Percentiles rank a stretch among this genome's conserved stretches.
Evolutionary conservation across 2,329 filamentous ascomycete species (phyloP).

Genomic region (Leptographium flavum): DNA sequence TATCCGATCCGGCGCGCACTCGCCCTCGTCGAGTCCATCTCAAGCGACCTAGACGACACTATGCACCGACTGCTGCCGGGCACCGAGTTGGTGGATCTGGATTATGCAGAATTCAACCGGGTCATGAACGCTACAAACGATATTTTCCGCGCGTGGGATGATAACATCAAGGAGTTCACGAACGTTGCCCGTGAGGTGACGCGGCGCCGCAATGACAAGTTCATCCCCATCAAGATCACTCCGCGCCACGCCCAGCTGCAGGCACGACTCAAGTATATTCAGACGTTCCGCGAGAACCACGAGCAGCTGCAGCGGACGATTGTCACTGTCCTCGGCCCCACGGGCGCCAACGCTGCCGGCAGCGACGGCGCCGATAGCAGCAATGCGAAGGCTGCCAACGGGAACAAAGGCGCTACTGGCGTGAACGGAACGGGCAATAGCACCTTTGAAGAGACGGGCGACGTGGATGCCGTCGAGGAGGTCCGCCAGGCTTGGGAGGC

Average conservation of each 20-base stretch:
- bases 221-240: constrained; percentile 93
- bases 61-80: constrained; percentile 78
- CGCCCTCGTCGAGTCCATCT: constrained; percentile 93
- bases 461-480: constrained; percentile 93
- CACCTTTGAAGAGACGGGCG: constrained; percentile 76
- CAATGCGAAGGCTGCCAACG: constrained; percentile 36
- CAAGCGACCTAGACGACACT: constrained; percentile 75
- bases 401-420: constrained; percentile 61
- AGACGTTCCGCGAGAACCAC: constrained; percentile 90
- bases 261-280: constrained; percentile 82
- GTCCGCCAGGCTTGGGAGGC: constrained; percentile 90
- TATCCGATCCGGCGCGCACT: constrained; percentile 88
- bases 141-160: constrained; percentile 90
- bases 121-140: constrained; percentile 72
- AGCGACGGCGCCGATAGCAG: constrained; percentile 41
- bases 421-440: constrained; percentile 47
- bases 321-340: constrained; percentile 68
- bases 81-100: constrained; percentile 76
- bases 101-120: constrained; percentile 77
- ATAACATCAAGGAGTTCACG: constrained; percentile 93
- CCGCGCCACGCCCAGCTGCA: constrained; percentile 81
- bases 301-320: constrained; percentile 96
- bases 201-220: constrained; percentile 86
- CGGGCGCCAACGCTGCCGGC: constrained; percentile 21
- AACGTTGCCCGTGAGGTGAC: constrained; percentile 94